phyloP scores from a whole-genome alignment of 805 yeast species.

The Ogataea glucozyma region DNA sequence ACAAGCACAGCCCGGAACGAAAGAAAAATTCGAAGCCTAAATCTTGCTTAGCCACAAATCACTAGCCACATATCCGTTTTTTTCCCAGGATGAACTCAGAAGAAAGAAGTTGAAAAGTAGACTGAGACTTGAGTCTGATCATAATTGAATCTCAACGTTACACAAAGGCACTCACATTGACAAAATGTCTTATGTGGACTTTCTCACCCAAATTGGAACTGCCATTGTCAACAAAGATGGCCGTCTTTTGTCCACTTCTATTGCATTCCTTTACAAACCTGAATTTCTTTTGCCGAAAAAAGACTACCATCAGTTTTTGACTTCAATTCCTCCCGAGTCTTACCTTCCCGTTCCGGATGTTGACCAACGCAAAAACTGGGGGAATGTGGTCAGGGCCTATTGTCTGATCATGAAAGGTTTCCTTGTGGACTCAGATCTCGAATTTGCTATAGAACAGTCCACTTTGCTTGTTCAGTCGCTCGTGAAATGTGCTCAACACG shows the following conservation, averaged over 20 bases:
- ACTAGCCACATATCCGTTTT: neutral
- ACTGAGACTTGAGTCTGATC: too few relatives aligned
- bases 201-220: conserved; percentile 12
- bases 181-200: conserved; percentile 20
- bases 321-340: conserved; percentile 18
- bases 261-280: conserved; percentile 21
- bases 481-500: conserved; percentile 20
- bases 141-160: too few relatives aligned
- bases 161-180: too few relatives aligned
- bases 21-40: too few relatives aligned
- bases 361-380: conserved; percentile 14
- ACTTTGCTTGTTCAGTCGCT: conserved; percentile 18
- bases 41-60: neutral
- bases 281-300: conserved; percentile 20
- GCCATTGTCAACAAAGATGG: conserved; percentile 19
- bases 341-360: conserved; percentile 14
- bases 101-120: too few relatives aligned
- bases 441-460: conserved; percentile 20
- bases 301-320: conserved; percentile 16
- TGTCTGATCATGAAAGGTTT: conserved; percentile 20
- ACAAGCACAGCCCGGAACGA: conserved; percentile 8
- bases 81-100: neutral
- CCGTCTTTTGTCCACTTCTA: conserved; percentile 8
- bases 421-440: conserved; percentile 22
- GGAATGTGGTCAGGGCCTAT: conserved; percentile 13